Conservation (phyloP, 169 alveolate genomes). For the Babesia divergens region DNA sequence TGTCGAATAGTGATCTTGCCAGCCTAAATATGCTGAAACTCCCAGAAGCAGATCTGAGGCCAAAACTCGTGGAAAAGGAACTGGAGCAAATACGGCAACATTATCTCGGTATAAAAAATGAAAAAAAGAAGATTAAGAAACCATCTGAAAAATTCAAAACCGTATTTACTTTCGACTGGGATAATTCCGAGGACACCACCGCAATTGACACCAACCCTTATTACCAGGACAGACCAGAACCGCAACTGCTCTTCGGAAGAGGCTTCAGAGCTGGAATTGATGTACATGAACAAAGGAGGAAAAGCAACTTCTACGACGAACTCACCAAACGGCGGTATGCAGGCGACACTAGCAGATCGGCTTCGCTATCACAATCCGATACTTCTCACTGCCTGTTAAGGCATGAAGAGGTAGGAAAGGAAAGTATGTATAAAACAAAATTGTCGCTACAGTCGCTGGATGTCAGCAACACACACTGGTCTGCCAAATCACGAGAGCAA, state of each 20-base stretch:
- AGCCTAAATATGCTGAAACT: constrained; percentile 31
- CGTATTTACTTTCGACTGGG: constrained; percentile 86
- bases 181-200: constrained; percentile 84
- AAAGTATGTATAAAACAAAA: neutral
- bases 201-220: constrained; percentile 83
- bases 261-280: constrained; percentile 85
- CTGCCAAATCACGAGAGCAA: constrained; percentile 78
- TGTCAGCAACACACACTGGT: constrained; percentile 79
- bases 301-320: constrained; percentile 78
- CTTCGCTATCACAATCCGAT: neutral
- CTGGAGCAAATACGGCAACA: constrained; percentile 82
- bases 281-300: constrained; percentile 77
- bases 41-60: constrained; percentile 54
- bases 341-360: neutral
- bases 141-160: constrained; percentile 90
- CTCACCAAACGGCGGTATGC: constrained; percentile 68
- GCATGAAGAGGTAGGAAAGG: neutral
- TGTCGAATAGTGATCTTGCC: constrained; percentile 63
- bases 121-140: constrained; percentile 82
- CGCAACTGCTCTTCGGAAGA: constrained; percentile 88
- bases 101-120: constrained; percentile 84
- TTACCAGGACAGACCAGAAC: constrained; percentile 82
- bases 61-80: constrained; percentile 76
- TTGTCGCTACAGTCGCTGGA: constrained; percentile 11
- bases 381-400: too few relatives aligned